Conservation (phyloP, 306 rosid species). For the Rosa rugosa region DNA sequence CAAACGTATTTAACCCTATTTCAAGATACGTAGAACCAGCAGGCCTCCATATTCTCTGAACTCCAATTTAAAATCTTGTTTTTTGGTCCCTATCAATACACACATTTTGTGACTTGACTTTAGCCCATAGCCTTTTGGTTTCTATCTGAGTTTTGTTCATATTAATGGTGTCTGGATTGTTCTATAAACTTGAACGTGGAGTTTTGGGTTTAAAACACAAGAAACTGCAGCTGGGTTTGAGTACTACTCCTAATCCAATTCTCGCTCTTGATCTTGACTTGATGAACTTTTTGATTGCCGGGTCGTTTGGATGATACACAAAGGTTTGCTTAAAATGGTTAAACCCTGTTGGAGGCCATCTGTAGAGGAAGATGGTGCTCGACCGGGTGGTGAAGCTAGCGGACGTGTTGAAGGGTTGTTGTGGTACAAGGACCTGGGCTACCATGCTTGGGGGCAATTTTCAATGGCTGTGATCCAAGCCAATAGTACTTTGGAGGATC, state of each 20-base stretch:
- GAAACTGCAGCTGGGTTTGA: slow-evolving; percentile 33
- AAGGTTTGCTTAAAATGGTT: slow-evolving; percentile 43
- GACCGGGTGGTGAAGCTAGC: slow-evolving; percentile 36
- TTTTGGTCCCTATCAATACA: slow-evolving; percentile 48
- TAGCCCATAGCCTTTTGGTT: slow-evolving; percentile 76
- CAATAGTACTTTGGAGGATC: slow-evolving; percentile 69
- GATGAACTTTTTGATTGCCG: slow-evolving; percentile 19
- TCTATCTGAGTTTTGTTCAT: slow-evolving; percentile 50
- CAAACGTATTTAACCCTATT: slow-evolving; percentile 48
- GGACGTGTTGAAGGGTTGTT: slow-evolving; percentile 67
- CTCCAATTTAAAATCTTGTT: slow-evolving; percentile 45
- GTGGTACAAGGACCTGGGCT: slow-evolving; percentile 84
- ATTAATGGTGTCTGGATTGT: slow-evolving; percentile 54
- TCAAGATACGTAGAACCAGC: slow-evolving; percentile 74
- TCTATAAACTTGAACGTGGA: slow-evolving; percentile 36
- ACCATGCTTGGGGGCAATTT: slow-evolving; percentile 70
- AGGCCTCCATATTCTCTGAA: slow-evolving; percentile 71
- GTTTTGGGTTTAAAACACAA: slow-evolving; percentile 37
- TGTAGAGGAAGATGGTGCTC: slow-evolving; percentile 50
- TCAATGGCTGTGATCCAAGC: slow-evolving; percentile 94
- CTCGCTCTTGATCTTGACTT: slow-evolving; percentile 31
- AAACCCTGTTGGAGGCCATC: slow-evolving; percentile 66
- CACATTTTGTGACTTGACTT: slow-evolving; percentile 50
- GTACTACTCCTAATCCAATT: background rate
- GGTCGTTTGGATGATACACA: slow-evolving; percentile 32